These are phyloP conservation scores for Penicillium maclennaniae DNA, from an alignment of 495 filamentous ascomycete genomes.

Conservation along the genomic window DNA sequence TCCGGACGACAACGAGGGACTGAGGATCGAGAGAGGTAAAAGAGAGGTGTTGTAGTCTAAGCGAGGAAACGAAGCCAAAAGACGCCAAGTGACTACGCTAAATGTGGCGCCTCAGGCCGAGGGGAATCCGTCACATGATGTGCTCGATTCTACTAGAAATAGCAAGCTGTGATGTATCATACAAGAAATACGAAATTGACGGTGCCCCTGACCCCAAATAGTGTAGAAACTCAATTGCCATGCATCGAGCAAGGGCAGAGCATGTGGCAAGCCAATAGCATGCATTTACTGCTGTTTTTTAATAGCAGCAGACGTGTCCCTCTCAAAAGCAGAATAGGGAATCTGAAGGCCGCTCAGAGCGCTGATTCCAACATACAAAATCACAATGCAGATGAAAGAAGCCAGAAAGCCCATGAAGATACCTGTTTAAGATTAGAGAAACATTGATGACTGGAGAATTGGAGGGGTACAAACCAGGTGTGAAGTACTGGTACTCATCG, in stretches of 20 bases:
- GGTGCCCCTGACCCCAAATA: slow-evolving; percentile 10
- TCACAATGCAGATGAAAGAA: slow-evolving; percentile 62
- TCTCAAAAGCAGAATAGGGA: slow-evolving; percentile 90
- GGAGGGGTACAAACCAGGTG: slow-evolving; percentile 50
- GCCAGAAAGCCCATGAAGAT: slow-evolving; percentile 81
- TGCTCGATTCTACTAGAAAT: slow-evolving; percentile 19
- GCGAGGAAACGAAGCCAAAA: slow-evolving; percentile 18
- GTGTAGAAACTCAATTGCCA: slow-evolving; percentile 14
- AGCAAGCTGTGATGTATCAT: slow-evolving; percentile 23
- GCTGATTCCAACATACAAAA: slow-evolving; percentile 71
- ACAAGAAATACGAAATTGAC: slow-evolving; percentile 14
- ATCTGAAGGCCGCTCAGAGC: slow-evolving; percentile 79
- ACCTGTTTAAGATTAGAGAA: slow-evolving; percentile 44
- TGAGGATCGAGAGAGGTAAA: not conserved
- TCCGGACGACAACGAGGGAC: slow-evolving; percentile 10
- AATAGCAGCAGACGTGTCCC: slow-evolving; percentile 81
- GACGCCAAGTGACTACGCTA: slow-evolving; percentile 18
- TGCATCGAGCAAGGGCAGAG: slow-evolving; percentile 11
- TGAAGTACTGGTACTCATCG: slow-evolving; percentile 87
- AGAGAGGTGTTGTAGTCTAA: slow-evolving; percentile 7
- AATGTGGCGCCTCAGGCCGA: slow-evolving; percentile 5
- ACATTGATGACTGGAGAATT: not conserved
- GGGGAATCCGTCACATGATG: slow-evolving; percentile 24
- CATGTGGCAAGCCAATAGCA: slow-evolving; percentile 1
- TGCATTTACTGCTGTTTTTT: slow-evolving; percentile 75